A percentile compares a stretch with the other conserved stretches of the same genome.
Evolutionary conservation across 306 rosid species (phyloP).

Genomic region (Rosa lucieae): DNA sequence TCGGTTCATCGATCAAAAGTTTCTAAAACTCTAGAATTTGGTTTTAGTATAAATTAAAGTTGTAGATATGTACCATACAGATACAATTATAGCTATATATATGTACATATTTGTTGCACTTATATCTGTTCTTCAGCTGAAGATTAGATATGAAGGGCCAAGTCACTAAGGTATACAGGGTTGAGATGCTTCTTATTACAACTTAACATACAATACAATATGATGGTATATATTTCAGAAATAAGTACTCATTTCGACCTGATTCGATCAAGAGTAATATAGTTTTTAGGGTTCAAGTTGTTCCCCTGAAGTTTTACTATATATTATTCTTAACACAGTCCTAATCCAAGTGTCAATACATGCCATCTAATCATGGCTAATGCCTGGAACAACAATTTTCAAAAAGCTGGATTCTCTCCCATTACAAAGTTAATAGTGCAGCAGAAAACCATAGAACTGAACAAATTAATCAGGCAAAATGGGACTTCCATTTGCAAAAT

Average conservation of each 20-base stretch:
- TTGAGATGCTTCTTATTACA: neutral
- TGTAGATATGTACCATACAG: neutral
- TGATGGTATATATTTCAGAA: too few relatives aligned
- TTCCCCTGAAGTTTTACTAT: neutral
- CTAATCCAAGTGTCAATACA: neutral
- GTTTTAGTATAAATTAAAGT: too few relatives aligned
- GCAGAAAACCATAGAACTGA: neutral
- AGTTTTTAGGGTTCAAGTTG: neutral
- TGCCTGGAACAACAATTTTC: neutral
- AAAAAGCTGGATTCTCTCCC: neutral
- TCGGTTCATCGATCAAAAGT: too few relatives aligned
- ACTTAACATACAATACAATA: neutral
- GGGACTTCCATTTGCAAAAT: neutral
- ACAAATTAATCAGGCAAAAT: neutral
- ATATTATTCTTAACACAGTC: neutral
- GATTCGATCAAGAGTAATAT: neutral
- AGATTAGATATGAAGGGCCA: too few relatives aligned
- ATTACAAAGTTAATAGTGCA: neutral
- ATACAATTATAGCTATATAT: neutral
- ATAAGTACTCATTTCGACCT: too few relatives aligned
- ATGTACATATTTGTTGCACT: too few relatives aligned
- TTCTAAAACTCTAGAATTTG: too few relatives aligned
- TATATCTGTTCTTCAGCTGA: neutral
- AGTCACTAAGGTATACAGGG: too few relatives aligned
- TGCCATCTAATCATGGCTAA: neutral